These are phyloP conservation scores for Hanseniaspora pseudoguilliermondii DNA, from an alignment of 805 yeast genomes.

Conservation along the genomic window DNA sequence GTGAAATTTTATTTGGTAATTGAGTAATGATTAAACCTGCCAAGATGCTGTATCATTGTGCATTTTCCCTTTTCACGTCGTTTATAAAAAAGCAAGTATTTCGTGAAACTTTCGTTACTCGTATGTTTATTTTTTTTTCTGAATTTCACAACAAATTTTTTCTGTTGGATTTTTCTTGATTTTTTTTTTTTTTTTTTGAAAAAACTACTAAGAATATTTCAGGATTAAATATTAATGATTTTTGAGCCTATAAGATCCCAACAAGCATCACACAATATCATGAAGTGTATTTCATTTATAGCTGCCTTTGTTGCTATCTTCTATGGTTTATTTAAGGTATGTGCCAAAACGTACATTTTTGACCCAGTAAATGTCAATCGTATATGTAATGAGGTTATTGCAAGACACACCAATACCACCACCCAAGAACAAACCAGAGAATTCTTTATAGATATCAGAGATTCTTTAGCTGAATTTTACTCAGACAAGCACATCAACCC, in stretches of 20 bases:
- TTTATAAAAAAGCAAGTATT: too few species aligned
- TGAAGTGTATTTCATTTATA: neutral
- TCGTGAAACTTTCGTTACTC: too few species aligned
- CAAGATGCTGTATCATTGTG: too few species aligned
- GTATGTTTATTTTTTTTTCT: too few species aligned
- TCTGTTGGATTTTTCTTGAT: too few species aligned
- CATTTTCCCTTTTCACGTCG: too few species aligned
- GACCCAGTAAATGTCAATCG: conserved; percentile 49
- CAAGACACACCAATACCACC: conserved; percentile 27
- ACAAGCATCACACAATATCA: neutral
- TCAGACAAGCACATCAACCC: conserved; percentile 63
- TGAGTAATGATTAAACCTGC: too few species aligned
- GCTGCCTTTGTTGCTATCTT: conserved; percentile 1
- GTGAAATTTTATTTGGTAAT: too few species aligned
- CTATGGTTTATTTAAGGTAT: neutral
- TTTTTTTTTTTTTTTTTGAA: neutral
- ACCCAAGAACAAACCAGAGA: conserved; percentile 50
- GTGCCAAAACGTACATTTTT: conserved; percentile 40
- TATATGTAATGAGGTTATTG: conserved; percentile 44
- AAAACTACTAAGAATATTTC: neutral
- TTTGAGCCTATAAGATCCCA: neutral
- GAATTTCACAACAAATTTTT: too few species aligned
- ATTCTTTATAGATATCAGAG: conserved; percentile 50
- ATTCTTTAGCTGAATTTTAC: conserved; percentile 46
- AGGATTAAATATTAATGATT: neutral